Evolutionary conservation across 352 stramenopile genomes (phyloP), one percentile per base, ranked within the genome.

Genomic region (Phytopythium mirpurense): DNA sequence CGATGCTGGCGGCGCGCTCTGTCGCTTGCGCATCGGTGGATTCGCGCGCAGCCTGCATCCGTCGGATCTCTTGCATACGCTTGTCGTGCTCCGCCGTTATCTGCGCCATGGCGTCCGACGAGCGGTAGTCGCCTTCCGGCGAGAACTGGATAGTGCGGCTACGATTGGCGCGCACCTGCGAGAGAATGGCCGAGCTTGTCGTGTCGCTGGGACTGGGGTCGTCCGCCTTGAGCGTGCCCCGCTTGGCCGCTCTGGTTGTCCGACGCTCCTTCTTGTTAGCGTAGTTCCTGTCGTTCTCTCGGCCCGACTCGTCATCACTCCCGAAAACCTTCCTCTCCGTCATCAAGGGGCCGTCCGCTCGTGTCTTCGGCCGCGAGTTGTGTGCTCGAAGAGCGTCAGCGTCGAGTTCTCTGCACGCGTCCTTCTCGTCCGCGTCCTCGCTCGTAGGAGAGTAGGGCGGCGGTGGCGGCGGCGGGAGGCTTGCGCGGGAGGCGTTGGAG

Each of bases 121-220:
- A 60, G 24, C 65, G 67, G 18, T 57, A 67, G 24, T 76, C 60
- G 15, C 51, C 60, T 43, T 74, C 67, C 27, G 67, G 59, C 1
- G 64, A 61, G 18, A 74, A 68, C 46, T 76, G 65, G 24, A 76
- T 60, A 24, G 72, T 77, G 18, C 57, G 60, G 26, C 61, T 67
- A 19, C 72, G 72, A 26, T 83, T 83, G 26, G 65, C 67, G 34
- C 70, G 70, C 29, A 83, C 54, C 65, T 74, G 60, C 23, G 65
- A 69, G 32, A 80, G 35, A 56, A 80, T 78, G 26, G 60, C 65
- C 3, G 70, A 80, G 23, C 60, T 59, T 42, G 67, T 70, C 8
- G 57, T 72, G n/a, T 50, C 70, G 4, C 59, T 48, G 27, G 72
- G 34, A 24, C 3, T 36, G 3, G 35, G 48, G 18, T 54, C 35